Percentiles rank a stretch among this genome's conserved stretches.
Evolutionary conservation across 371 early-diverging fungal species (phyloP).

Genomic region (Ecytonucleospora hepatopenaei): DNA sequence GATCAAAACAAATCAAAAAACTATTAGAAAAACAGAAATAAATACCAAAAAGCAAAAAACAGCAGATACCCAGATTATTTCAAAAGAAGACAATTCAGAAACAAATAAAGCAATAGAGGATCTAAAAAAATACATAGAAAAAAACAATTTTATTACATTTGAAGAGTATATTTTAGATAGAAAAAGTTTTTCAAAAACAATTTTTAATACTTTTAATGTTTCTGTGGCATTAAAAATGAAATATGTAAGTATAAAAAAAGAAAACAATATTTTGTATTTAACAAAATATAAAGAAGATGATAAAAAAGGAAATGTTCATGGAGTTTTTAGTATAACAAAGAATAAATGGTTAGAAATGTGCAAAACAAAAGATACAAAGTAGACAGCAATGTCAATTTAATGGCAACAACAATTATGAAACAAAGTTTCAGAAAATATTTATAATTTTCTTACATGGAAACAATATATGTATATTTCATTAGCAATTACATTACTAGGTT

Average conservation of each 20-base stretch:
- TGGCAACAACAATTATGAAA: neutral
- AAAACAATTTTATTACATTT: constrained; percentile 31
- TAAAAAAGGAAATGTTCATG: constrained; percentile 13
- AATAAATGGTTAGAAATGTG: neutral
- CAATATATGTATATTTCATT: neutral
- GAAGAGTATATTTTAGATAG: constrained; percentile 38
- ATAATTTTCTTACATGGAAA: neutral
- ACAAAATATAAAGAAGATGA: neutral
- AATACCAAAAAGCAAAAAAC: constrained; percentile 8
- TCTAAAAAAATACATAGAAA: constrained; percentile 15
- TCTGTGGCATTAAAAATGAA: constrained; percentile 51
- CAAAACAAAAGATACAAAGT: neutral
- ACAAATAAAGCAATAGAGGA: constrained; percentile 16
- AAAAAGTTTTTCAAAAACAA: constrained; percentile 48
- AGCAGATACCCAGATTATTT: constrained; percentile 2
- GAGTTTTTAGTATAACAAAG: constrained; percentile 20
- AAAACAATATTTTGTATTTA: constrained; percentile 16
- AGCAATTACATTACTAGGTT: neutral
- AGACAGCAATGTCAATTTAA: too few relatives aligned
- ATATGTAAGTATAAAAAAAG: constrained; percentile 14
- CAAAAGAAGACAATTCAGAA: constrained; percentile 8
- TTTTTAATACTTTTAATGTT: constrained; percentile 53
- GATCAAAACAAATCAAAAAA: constrained; percentile 4
- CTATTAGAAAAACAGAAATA: constrained; percentile 9
- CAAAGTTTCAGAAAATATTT: neutral